These are phyloP conservation scores for Rugonectria rugulosa DNA, from an alignment of 2,329 filamentous ascomycete genomes.

Conservation along the genomic window DNA sequence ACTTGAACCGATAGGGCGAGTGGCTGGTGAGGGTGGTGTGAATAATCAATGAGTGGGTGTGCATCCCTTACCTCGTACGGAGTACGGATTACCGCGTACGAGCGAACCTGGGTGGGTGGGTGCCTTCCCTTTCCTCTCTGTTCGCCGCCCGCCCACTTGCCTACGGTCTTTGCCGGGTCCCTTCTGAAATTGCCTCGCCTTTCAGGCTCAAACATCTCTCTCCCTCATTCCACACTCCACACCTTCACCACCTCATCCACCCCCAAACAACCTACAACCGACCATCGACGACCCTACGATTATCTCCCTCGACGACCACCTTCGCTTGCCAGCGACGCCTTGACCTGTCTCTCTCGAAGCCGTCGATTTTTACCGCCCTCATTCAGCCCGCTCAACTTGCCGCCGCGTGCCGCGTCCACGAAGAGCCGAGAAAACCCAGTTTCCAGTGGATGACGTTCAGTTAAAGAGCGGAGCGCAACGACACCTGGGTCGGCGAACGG, in stretches of 20 bases:
- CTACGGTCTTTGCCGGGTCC: slow-evolving; percentile 21
- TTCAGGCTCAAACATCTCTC: slow-evolving; percentile 41
- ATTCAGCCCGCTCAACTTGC: slow-evolving; percentile 15
- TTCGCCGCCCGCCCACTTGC: slow-evolving; percentile 14
- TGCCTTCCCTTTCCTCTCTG: not conserved
- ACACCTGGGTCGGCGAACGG: slow-evolving; percentile 43
- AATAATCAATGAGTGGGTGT: not conserved
- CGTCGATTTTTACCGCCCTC: slow-evolving; percentile 23
- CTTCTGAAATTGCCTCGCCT: slow-evolving; percentile 40
- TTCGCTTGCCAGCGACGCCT: slow-evolving; percentile 37
- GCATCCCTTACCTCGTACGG: no score
- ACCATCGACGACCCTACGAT: slow-evolving; percentile 36
- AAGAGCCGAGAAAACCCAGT: slow-evolving; percentile 37
- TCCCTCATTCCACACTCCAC: slow-evolving; percentile 42
- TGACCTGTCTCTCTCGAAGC: slow-evolving; percentile 28
- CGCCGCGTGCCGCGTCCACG: slow-evolving; percentile 28
- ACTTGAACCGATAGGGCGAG: not conserved
- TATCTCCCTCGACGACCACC: slow-evolving; percentile 33
- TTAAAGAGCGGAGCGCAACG: slow-evolving; percentile 44
- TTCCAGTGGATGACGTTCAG: slow-evolving; percentile 42
- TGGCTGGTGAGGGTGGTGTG: not conserved
- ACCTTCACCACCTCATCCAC: slow-evolving; percentile 39
- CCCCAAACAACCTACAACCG: slow-evolving; percentile 41
- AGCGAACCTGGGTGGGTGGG: slow-evolving; percentile 12
- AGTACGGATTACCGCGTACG: not conserved